Evolutionary conservation across 2,329 filamentous ascomycete species (phyloP).

Genomic region (Arthrobotrys conoides): DNA sequence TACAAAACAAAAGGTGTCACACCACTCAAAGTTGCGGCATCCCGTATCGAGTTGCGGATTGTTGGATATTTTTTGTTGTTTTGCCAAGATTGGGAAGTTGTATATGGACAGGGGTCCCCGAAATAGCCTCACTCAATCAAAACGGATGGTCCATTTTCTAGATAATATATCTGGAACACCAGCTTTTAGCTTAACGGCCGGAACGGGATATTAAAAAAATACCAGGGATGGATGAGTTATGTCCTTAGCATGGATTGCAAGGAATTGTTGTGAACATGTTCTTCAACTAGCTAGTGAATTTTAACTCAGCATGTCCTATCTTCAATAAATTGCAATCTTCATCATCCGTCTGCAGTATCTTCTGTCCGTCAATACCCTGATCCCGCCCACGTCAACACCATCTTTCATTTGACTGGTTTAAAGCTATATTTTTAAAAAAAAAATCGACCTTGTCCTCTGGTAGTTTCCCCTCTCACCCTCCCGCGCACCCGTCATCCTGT

Average conservation of each 20-base stretch:
- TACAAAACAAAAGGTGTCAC: slow-evolving; percentile 10
- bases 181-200: not conserved
- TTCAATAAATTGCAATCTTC: not conserved
- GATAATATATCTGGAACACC: slow-evolving; percentile 5
- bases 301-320: not conserved
- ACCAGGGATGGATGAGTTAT: not conserved
- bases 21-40: slow-evolving; percentile 19
- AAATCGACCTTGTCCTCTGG: not conserved
- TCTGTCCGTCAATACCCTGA: not conserved
- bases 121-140: slow-evolving; percentile 19
- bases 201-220: not conserved
- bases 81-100: not conserved
- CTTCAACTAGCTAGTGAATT: not conserved
- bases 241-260: not conserved
- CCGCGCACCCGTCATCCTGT: not conserved
- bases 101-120: not conserved
- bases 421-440: not conserved
- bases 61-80: slow-evolving; percentile 26
- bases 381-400: not conserved
- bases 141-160: not conserved
- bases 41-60: slow-evolving; percentile 30
- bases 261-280: too few species aligned
- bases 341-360: not conserved
- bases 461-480: not conserved
- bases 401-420: not conserved